Base-by-base conservation (phyloP, 805 yeast species). In the Teunomyces stri region DNA sequence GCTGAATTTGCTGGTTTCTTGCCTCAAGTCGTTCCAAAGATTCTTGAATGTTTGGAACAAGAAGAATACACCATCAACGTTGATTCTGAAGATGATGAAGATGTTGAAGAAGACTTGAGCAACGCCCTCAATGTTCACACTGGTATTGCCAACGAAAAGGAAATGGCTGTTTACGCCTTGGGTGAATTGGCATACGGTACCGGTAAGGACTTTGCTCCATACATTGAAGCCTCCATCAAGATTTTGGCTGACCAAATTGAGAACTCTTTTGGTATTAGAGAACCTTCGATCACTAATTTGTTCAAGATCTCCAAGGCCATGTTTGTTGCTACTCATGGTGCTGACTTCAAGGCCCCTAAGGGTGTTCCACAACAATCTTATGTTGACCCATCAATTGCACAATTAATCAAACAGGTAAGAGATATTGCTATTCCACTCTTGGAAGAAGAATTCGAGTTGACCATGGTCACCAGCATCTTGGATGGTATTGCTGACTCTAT, bases 91-190 rank as follows among this genome's bases (percentile, higher is more conserved):
- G 80, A 75, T 47, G 80, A 69, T 37, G 77, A 70, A 22, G 27
- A 25, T 25, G 86, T 76, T 33, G 83, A 78, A 42, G 89, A 81
- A 48, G 88, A 82, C 43, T 64, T 81, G 48, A 83, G 79, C 51
- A 85, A 85, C 59, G 85, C 86, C 52, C 75, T 89, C 68, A 85
- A 88, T 57, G 90, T 94, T 53, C 91, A 90, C 78, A 87, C 96
- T 44, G 97, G 96, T 75, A 82, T 94, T 59, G 89, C 97, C 55
- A 85, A 88, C 58, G 99, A 92, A 72, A 92, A 92, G 71, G 97
- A 91, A 72, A 88, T 89, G 55, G 96, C 96, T n/a, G 79, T 91
- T 40, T 89, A 89, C 60, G 94, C 96, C 6, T 71, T 90, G 56
- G 81, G 88, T 43, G 98, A 94, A 64, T 80, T 91, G 64, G 96